Evolutionary conservation across 2,329 filamentous ascomycete species (phyloP), one percentile per base, ranked within the genome.

Genomic region (Ceratocystis eucalypticola): DNA sequence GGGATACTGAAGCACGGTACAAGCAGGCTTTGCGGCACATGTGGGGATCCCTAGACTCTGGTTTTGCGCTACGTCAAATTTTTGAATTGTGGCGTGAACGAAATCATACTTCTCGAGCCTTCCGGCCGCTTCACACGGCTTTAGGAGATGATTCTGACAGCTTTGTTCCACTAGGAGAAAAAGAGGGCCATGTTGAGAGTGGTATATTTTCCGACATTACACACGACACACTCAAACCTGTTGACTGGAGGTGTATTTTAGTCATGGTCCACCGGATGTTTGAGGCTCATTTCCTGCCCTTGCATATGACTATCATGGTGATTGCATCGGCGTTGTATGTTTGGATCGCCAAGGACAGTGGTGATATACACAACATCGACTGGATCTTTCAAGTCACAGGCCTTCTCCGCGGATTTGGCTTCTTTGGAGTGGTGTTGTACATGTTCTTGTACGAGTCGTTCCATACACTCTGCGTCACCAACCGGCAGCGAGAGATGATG

Each of bases 21-120:
- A 85, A 84, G 74, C 87, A 90, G 75, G 87, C 86, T 59, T 75
- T 88, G 65, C 81, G 87, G 69, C 87, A 89, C 75, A 89, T 89
- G 87, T 89, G 87, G 87, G 87, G 87, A 70, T 82, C 85, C 67
- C 76, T 89, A 22, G 87, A 89, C 71, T 85, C 83, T 17, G 87
- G 87, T 1, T 89, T 82, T 70, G 82, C 85, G 10, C 74, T 88
- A 68, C 79, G 82, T 66, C 83, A 83, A 71, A 75, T 80, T 4
- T 75, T 78, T n/a, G 80, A 81, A 72, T 79, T 84, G 70, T 84
- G 80, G 80, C 77, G 77, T 65, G 79, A 83, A 71, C 77, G 83
- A 67, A 84, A 82, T 72, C 80, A 80, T 69, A 85, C 81, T 0
- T 77, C 78, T 1, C 76, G 80, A 55, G 76, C 79, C 7, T 85